These are phyloP conservation scores for Aspergillus ustus DNA, from an alignment of 2,329 filamentous ascomycete genomes.

Conservation along the genomic window DNA sequence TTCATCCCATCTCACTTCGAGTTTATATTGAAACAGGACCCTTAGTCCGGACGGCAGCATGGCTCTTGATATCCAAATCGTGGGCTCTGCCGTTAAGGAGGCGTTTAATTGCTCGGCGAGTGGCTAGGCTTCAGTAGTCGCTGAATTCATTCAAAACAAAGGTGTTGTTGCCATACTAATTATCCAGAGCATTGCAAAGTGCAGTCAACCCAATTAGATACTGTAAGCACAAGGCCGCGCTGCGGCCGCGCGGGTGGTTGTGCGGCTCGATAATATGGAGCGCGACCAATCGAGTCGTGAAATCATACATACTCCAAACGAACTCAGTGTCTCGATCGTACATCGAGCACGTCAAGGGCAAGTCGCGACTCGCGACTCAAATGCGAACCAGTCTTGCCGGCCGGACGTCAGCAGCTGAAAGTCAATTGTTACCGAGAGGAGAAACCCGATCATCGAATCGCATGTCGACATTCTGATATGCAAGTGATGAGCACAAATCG, in stretches of 20 bases:
- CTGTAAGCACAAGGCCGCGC: neutral
- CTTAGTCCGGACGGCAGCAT: neutral
- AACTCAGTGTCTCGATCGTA: neutral
- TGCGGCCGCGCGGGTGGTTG: neutral
- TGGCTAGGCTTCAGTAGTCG: neutral
- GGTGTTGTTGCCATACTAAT: too few relatives aligned
- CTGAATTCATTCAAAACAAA: neutral
- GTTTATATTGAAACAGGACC: neutral
- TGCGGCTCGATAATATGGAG: neutral
- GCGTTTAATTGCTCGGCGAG: neutral
- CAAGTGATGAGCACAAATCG: conserved; percentile 10
- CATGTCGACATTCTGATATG: conserved; percentile 23
- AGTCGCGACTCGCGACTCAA: conserved; percentile 5
- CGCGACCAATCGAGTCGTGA: neutral
- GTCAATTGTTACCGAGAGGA: conserved; percentile 15
- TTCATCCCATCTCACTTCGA: neutral
- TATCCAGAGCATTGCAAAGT: neutral
- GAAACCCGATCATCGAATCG: conserved; percentile 19
- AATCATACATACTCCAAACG: neutral
- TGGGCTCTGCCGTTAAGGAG: neutral
- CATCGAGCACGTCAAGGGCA: neutral
- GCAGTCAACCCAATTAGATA: neutral
- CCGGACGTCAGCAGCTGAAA: conserved; percentile 29
- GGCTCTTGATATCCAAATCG: neutral
- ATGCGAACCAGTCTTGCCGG: conserved; percentile 25